These are phyloP conservation scores for Agarophyton chilense DNA, from an alignment of 23 red algal genomes.

Conservation along the genomic window DNA sequence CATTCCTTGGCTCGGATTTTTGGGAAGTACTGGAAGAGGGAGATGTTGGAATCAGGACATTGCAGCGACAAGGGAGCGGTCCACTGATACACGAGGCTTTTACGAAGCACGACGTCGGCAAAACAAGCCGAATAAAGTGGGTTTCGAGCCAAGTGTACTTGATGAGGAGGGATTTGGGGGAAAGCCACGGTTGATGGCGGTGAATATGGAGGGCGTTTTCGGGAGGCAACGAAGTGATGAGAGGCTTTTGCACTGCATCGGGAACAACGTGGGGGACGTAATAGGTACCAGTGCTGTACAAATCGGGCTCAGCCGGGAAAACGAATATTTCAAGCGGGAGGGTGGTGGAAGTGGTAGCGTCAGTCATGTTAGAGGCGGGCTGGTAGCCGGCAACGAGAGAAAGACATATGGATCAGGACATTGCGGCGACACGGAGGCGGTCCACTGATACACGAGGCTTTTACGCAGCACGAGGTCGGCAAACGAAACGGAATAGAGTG, in stretches of 20 bases:
- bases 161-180: no score
- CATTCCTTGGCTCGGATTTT: conserved; percentile 47
- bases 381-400: not conserved
- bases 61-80: not conserved
- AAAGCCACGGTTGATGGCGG: no score
- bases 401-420: not conserved
- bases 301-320: not conserved
- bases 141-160: not conserved
- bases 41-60: conserved; percentile 23
- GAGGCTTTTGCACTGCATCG: no score
- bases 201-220: no score
- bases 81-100: no score
- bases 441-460: no score
- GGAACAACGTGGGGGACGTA: not conserved
- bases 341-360: no score
- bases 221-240: no score
- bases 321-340: not conserved
- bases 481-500: no score
- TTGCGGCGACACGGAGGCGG: not conserved
- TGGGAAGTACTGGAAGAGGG: conserved; percentile 6
- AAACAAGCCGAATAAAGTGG: not conserved
- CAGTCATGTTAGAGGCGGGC: no score
- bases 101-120: not conserved
- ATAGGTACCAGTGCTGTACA: not conserved
- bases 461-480: no score